Evolutionary conservation across 2,329 filamentous ascomycete genomes (phyloP).

Genomic region (Sclerotinia nivalis): DNA sequence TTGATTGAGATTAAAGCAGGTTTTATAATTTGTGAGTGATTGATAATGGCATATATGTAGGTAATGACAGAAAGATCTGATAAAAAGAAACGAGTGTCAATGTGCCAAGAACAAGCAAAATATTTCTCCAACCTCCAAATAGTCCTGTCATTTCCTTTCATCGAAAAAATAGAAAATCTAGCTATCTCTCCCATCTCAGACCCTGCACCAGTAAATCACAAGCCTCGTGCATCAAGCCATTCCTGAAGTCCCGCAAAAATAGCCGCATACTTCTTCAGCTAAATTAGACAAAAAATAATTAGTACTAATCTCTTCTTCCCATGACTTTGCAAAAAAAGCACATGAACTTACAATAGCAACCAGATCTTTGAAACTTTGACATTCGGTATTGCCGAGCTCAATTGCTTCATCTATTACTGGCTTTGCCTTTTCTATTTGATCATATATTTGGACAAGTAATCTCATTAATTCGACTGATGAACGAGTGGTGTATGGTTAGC

Average conservation of each 20-base stretch:
- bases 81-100: neutral
- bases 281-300: neutral
- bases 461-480: neutral
- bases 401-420: neutral
- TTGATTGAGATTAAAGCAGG: neutral
- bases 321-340: no score
- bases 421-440: neutral
- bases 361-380: neutral
- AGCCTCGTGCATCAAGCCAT: neutral
- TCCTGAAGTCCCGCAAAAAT: neutral
- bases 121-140: neutral
- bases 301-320: neutral
- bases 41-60: neutral
- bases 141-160: fast-evolving
- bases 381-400: neutral
- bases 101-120: neutral
- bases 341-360: neutral
- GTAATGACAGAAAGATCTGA: neutral
- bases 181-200: no score
- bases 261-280: neutral
- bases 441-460: neutral
- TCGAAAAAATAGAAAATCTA: neutral
- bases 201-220: neutral
- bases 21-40: neutral
- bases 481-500: no score